phyloP scores from a whole-genome alignment of 805 yeast species.

The Wickerhamomyces pijperi region DNA sequence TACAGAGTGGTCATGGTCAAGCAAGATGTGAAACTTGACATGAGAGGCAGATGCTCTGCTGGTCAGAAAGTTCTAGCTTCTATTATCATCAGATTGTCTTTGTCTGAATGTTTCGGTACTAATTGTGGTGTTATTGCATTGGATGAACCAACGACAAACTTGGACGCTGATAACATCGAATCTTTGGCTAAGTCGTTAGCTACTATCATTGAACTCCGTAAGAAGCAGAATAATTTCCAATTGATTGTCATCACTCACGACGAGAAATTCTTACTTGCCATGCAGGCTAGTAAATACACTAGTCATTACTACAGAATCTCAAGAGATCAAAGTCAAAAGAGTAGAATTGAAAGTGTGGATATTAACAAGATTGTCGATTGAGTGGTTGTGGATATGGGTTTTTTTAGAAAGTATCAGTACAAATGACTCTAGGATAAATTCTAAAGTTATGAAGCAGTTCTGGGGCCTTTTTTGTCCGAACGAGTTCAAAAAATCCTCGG shows the following conservation, averaged over 20 bases:
- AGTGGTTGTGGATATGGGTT: too few relatives aligned
- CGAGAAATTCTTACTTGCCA: conserved; percentile 74
- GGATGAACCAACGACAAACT: conserved; percentile 96
- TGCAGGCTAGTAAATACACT: conserved; percentile 77
- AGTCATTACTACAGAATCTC: conserved; percentile 78
- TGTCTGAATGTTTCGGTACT: conserved; percentile 91
- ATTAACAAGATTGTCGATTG: conserved; percentile 24
- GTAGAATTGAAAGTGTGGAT: conserved; percentile 54
- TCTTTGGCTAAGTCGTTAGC: conserved; percentile 75
- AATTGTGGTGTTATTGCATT: conserved; percentile 93
- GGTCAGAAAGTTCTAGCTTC: conserved; percentile 95
- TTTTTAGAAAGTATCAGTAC: too few relatives aligned
- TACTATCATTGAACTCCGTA: conserved; percentile 63
- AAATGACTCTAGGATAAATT: too few relatives aligned
- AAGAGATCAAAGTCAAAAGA: conserved; percentile 72
- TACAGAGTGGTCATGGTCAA: conserved; percentile 93
- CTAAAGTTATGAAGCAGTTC: too few relatives aligned
- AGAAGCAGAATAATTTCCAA: conserved; percentile 80
- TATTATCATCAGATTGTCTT: conserved; percentile 79
- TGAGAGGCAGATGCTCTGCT: conserved; percentile 97
- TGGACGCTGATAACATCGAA: conserved; percentile 82
- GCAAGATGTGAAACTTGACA: conserved; percentile 83
- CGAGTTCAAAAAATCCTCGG: too few relatives aligned
- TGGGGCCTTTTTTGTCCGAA: too few relatives aligned
- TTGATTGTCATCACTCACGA: conserved; percentile 94